Evolutionary conservation across 1,284 basidiomycete species (phyloP).

Genomic region (Apiotrichum gamsii): DNA sequence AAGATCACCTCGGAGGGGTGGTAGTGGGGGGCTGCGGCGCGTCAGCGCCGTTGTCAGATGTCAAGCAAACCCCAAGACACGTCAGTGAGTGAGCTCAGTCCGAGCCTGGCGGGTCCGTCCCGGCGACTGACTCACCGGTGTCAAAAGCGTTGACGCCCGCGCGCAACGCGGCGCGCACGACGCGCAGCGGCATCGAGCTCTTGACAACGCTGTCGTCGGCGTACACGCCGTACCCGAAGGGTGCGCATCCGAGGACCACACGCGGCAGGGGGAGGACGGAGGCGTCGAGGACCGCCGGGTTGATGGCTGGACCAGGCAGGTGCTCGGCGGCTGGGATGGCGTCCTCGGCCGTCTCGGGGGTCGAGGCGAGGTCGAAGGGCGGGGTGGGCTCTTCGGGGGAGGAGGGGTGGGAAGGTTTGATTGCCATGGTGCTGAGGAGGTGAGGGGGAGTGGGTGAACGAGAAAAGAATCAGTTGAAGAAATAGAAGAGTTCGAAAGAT

Average conservation of each 20-base stretch:
- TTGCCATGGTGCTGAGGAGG: background rate
- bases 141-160: constrained; percentile 89
- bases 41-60: no score
- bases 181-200: constrained; percentile 59
- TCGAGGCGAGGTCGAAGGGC: constrained; percentile 15
- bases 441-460: no score
- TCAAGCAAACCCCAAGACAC: no score
- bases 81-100: no score
- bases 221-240: constrained; percentile 66
- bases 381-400: constrained; percentile 31
- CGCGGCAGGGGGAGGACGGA: constrained; percentile 48
- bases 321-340: constrained; percentile 19
- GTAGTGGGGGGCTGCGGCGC: constrained; percentile 64
- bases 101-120: no score
- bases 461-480: no score
- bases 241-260: constrained; percentile 61
- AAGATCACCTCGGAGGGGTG: constrained; percentile 84
- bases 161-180: constrained; percentile 69
- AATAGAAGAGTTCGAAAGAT: no score
- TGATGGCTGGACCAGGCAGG: constrained; percentile 9
- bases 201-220: constrained; percentile 59
- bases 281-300: background rate
- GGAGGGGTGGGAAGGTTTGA: constrained; percentile 32
- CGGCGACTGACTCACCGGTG: constrained; percentile 57
- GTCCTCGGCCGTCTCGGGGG: constrained; percentile 23